Evolutionary conservation across 257 asterid species (phyloP).

Genomic region (Gentiana macrophylla): DNA sequence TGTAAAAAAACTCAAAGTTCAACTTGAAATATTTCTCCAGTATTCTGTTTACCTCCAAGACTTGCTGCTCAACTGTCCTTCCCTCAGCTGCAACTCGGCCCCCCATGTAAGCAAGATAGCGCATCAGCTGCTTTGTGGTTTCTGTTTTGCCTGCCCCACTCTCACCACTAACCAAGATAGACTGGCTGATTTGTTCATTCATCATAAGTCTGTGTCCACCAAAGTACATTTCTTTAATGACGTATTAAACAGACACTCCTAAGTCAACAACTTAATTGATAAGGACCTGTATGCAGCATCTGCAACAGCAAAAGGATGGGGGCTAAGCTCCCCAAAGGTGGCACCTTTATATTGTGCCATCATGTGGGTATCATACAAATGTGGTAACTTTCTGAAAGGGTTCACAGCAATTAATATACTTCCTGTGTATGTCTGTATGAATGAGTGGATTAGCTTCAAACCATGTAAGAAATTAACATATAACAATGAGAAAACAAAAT

Average conservation of each 20-base stretch:
- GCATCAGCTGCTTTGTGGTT: conserved; percentile 94
- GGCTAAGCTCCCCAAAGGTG: conserved; percentile 51
- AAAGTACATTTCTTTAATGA: conserved; percentile 2
- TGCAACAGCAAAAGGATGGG: conserved; percentile 98
- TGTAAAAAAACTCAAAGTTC: background rate
- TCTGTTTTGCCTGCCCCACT: conserved; percentile 99
- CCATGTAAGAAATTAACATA: background rate
- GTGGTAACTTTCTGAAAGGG: conserved; percentile 64
- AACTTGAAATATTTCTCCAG: background rate
- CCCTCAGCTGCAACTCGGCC: conserved; percentile 84
- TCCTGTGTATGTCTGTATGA: conserved; percentile 85
- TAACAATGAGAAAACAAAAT: background rate
- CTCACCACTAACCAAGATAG: conserved; percentile 98
- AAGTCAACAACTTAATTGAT: conserved; percentile 3
- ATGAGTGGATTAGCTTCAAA: conserved; percentile 16
- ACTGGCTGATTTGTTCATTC: conserved; percentile 84
- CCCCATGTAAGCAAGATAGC: conserved; percentile 98
- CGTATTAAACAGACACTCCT: background rate
- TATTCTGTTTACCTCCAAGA: conserved; percentile 65
- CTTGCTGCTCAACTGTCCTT: conserved; percentile 93
- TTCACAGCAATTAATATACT: conserved; percentile 86
- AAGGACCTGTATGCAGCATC: conserved; percentile 95
- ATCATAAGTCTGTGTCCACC: conserved; percentile 77
- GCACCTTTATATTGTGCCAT: conserved; percentile 60
- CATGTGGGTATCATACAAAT: conserved; percentile 66